Evolutionary conservation across 2,329 filamentous ascomycete species (phyloP), one percentile per base, ranked within the genome.

Genomic region (Penicillium occitanis): DNA sequence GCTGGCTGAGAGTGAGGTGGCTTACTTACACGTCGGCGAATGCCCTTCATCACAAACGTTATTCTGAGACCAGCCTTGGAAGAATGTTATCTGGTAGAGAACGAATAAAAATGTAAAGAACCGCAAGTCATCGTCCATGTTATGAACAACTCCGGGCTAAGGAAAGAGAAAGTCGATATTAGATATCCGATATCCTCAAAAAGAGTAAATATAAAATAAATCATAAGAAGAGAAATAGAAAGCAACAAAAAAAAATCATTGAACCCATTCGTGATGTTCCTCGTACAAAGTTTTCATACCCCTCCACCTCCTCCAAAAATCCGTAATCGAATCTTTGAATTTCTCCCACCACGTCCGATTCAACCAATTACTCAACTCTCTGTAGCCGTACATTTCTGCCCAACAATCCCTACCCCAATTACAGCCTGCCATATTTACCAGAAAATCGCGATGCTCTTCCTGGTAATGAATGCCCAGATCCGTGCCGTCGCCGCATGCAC

Each of bases 381-480:
- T 91, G 81, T 93, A 99, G 77, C 91, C 90, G 81, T 97, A 97
- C 88, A 99, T 97, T 80, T 99, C 95, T 44, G 90, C 90, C 94
- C 94, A 98, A 78, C 95, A 99, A 80, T 99, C 94, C 60, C 95
- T 88, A 3, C 94, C 94, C 90, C 92, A 98, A 78, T 97, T 91
- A 77, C 95, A 99, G 3, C 95, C 95, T 5, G 95, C 95, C 94
- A 99, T 98, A 78, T 97, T 99, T 73, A 99, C 94, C 57, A 98
- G 72, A 74, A 99, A 97, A 77, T 99, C 95, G 33, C 92, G 87
- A 67, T 96, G 93, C 50, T 87, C 84, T 78, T 95, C 85, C 71
- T 91, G 85, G 77, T 99, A 99, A 79, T 99, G 96, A 68, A 96
- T 90, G 17, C 85, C 85, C 1, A 88, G 86, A 72, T 97, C 87